phyloP scores from a whole-genome alignment of 2,329 filamentous ascomycete genomes.

The Pyrenochaeta sp. region DNA sequence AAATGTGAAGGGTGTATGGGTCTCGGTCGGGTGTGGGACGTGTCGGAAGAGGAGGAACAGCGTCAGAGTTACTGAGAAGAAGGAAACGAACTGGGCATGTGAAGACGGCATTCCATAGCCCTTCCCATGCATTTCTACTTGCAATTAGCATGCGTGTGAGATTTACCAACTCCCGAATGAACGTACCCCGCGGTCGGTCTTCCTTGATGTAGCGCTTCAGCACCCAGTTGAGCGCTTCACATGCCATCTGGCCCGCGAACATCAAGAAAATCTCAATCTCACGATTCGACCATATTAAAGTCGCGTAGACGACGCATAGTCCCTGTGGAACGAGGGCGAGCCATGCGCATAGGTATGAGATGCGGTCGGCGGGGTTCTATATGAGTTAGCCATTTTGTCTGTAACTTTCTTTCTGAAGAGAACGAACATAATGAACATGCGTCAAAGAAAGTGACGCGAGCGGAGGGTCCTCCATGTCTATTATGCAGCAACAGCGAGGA shows the following conservation, averaged over 20 bases:
- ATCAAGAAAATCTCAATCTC: slow-evolving; percentile 89
- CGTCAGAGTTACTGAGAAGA: slow-evolving; percentile 84
- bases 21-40: slow-evolving; percentile 55
- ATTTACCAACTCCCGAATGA: not conserved
- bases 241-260: slow-evolving; percentile 89
- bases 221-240: slow-evolving; percentile 88
- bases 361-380: slow-evolving; percentile 82
- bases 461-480: slow-evolving; percentile 61
- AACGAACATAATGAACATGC: slow-evolving; percentile 89
- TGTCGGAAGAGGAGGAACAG: slow-evolving; percentile 88
- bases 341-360: slow-evolving; percentile 91
- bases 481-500: slow-evolving; percentile 1
- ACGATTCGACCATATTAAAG: slow-evolving; percentile 88
- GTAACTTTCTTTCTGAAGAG: not conserved
- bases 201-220: slow-evolving; percentile 93
- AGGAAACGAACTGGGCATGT: slow-evolving; percentile 93
- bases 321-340: slow-evolving; percentile 93
- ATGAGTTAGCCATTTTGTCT: slow-evolving; percentile 23
- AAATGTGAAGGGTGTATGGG: slow-evolving; percentile 65
- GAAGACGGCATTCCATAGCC: slow-evolving; percentile 98
- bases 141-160: slow-evolving; percentile 5
- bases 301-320: slow-evolving; percentile 87
- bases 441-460: slow-evolving; percentile 92
- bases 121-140: slow-evolving; percentile 76
- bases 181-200: slow-evolving; percentile 80